A percentile compares a stretch with the other conserved stretches of the same genome.
Conservation (phyloP, 2,329 filamentous ascomycete species). For the Clarireedia paspali region DNA sequence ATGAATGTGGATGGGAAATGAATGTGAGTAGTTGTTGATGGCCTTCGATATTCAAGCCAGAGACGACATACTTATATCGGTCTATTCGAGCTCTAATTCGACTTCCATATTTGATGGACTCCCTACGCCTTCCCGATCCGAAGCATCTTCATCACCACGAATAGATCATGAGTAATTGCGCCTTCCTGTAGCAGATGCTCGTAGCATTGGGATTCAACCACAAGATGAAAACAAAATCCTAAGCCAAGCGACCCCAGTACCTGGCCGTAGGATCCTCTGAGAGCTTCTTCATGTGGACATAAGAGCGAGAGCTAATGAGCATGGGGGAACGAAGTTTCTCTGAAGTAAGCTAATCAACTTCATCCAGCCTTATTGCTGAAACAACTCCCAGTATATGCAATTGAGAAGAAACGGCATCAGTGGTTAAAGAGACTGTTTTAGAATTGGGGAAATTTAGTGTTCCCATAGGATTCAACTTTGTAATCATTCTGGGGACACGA, state of each 20-base stretch:
- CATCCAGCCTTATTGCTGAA: not conserved
- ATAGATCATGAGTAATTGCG: constrained; percentile 1
- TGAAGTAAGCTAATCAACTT: not conserved
- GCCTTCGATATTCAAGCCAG: not conserved
- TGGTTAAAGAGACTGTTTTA: not conserved
- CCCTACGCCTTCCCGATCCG: not conserved
- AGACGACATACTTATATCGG: constrained; percentile 5
- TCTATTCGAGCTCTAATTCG: not conserved
- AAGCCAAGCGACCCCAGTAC: constrained; percentile 1
- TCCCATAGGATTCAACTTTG: not conserved
- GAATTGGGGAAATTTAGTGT: not conserved
- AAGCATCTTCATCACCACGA: not conserved
- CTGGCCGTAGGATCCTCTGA: not conserved
- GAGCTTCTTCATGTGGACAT: not conserved
- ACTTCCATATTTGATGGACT: not conserved
- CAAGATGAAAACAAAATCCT: constrained; percentile 3
- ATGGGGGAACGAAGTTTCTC: not conserved
- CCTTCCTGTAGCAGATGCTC: not conserved
- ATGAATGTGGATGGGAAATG: constrained; percentile 7
- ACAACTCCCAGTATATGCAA: not conserved
- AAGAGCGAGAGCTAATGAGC: not conserved
- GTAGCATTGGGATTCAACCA: constrained; percentile 1
- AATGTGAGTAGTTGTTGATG: constrained; percentile 9
- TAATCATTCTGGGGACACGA: not conserved
- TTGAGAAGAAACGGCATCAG: not conserved